These are phyloP conservation scores for Aspergillus uvarum DNA, from an alignment of 2,329 filamentous ascomycete species.

Conservation along the genomic window DNA sequence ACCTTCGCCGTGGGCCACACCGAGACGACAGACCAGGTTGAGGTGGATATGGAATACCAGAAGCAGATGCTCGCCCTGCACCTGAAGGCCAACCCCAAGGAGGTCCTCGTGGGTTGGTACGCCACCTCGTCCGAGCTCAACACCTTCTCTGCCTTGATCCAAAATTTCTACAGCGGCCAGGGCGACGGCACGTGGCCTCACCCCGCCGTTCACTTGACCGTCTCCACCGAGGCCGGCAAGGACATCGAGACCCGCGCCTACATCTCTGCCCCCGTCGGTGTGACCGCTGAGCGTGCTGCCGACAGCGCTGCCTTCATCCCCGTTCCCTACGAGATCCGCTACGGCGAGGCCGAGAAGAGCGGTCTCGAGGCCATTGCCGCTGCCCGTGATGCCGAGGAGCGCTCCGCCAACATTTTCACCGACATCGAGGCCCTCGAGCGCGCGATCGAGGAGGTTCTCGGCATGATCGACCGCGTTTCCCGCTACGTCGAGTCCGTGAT, in stretches of 20 bases:
- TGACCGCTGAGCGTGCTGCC: conserved; percentile 89
- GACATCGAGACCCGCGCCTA: conserved; percentile 90
- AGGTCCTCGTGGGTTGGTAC: conserved; percentile 96
- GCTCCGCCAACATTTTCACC: conserved; percentile 71
- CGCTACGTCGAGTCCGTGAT: conserved; percentile 92
- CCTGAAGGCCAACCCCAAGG: conserved; percentile 88
- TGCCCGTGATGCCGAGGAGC: conserved; percentile 75
- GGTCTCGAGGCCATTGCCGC: conserved; percentile 80
- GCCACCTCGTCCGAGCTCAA: conserved; percentile 95
- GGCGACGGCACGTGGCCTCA: conserved; percentile 97
- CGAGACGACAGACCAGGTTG: conserved; percentile 96
- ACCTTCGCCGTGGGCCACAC: conserved; percentile 98
- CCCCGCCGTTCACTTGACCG: conserved; percentile 95
- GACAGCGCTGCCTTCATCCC: conserved; percentile 98
- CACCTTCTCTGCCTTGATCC: conserved; percentile 96
- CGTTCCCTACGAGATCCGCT: conserved; percentile 90
- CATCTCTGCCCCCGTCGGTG: conserved; percentile 91
- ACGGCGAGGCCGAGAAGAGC: conserved; percentile 74
- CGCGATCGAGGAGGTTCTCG: conserved; percentile 81
- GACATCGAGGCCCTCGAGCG: conserved; percentile 88
- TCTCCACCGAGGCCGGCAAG: conserved; percentile 83
- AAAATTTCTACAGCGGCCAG: conserved; percentile 98
- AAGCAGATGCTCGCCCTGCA: conserved; percentile 98
- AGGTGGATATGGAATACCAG: conserved; percentile 99
- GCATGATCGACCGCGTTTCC: conserved; percentile 85